A percentile compares a stretch with the other conserved stretches of the same genome.
Conservation (phyloP, 2,329 filamentous ascomycete species). For the Bipolaris sorokiniana region DNA sequence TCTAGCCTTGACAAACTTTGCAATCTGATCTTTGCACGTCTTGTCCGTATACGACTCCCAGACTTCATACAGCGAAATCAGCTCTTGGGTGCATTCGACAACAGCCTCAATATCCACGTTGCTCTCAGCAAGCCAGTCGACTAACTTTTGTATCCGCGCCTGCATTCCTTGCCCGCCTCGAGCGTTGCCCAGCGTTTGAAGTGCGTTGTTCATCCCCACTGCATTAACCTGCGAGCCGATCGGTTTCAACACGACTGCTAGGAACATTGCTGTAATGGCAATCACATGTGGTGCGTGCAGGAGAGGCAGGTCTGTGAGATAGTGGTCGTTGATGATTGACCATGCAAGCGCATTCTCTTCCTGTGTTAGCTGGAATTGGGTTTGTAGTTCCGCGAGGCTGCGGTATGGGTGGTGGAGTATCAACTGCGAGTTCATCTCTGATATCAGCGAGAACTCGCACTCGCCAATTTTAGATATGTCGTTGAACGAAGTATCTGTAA, state of each 20-base stretch:
- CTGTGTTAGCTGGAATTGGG: constrained; percentile 71
- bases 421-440: constrained; percentile 86
- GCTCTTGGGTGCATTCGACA: constrained; percentile 88
- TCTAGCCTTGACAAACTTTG: constrained; percentile 66
- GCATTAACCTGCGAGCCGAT: constrained; percentile 56
- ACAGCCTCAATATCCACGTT: constrained; percentile 82
- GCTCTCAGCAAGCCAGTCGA: constrained; percentile 84
- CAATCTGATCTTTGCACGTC: constrained; percentile 67
- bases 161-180: constrained; percentile 49
- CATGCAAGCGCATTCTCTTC: constrained; percentile 81
- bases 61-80: constrained; percentile 85
- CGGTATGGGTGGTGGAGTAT: constrained; percentile 92
- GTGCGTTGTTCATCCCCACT: constrained; percentile 48
- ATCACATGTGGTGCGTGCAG: constrained; percentile 85
- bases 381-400: constrained; percentile 73
- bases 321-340: constrained; percentile 89
- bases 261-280: constrained; percentile 82
- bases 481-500: constrained; percentile 45
- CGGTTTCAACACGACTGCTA: constrained; percentile 82
- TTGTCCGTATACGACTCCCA: constrained; percentile 72
- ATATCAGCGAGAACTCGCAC: constrained; percentile 92
- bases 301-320: constrained; percentile 88
- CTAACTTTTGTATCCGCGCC: constrained; percentile 68
- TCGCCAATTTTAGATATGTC: constrained; percentile 88
- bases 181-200: constrained; percentile 46